These are phyloP conservation scores for Phlebiopsis flavidoalba DNA, from an alignment of 768 basidiomycete species.

Conservation along the genomic window DNA sequence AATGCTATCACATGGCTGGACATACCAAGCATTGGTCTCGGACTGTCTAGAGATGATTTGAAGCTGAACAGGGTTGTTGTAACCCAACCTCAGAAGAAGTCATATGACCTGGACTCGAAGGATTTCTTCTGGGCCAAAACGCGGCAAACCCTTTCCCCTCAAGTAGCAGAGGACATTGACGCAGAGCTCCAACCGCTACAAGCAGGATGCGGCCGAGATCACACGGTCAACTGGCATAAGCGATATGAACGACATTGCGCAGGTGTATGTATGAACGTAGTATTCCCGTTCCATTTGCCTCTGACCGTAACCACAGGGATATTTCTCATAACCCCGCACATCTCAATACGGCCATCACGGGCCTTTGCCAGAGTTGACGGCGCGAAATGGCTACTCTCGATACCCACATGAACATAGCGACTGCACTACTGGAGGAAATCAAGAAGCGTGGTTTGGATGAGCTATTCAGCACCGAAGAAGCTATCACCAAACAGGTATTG, in stretches of 20 bases:
- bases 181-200: conserved; percentile 85
- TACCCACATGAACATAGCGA: conserved; percentile 99
- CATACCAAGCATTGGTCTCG: conserved; percentile 96
- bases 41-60: conserved; percentile 97
- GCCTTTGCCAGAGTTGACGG: conserved; percentile 93
- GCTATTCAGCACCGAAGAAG: conserved; percentile 95
- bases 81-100: conserved; percentile 66
- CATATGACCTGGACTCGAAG: conserved; percentile 95
- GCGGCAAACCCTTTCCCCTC: conserved; percentile 95
- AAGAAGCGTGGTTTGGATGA: conserved; percentile 94
- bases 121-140: conserved; percentile 99
- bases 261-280: conserved; percentile 56
- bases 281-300: neutral
- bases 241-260: conserved; percentile 91
- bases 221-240: conserved; percentile 94
- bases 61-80: conserved; percentile 94
- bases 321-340: conserved; percentile 90
- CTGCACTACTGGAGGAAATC: conserved; percentile 90
- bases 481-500: conserved; percentile 70
- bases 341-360: conserved; percentile 95
- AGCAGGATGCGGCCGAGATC: conserved; percentile 94
- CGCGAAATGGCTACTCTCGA: conserved; percentile 94
- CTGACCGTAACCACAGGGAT: conserved; percentile 44
- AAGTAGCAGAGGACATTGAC: conserved; percentile 97
- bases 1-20: conserved; percentile 96